Evolutionary conservation across 2,329 filamentous ascomycete genomes (phyloP).

Genomic region (Sporothrix dimorphospora): DNA sequence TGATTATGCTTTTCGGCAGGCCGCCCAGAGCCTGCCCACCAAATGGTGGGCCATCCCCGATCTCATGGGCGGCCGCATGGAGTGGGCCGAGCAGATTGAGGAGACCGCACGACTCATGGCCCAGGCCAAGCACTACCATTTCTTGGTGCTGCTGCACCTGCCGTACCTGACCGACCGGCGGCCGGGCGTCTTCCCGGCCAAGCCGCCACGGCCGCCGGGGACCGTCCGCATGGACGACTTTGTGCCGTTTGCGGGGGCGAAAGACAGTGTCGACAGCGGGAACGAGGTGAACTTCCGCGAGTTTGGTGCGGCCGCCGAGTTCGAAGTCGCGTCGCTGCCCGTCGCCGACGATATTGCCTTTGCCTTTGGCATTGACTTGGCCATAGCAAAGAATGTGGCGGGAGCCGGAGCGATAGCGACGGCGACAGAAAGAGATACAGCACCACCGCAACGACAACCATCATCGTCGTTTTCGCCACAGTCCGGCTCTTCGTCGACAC

Average conservation of each 20-base stretch:
- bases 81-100: constrained; percentile 31
- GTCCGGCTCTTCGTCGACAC: background rate
- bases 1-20: constrained; percentile 41
- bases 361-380: background rate
- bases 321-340: background rate
- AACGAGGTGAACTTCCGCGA: background rate
- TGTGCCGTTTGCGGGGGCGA: background rate
- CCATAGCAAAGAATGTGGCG: background rate
- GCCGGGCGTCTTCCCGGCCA: constrained; percentile 24
- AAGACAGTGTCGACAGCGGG: background rate
- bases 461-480: background rate
- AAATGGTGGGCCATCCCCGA: constrained; percentile 45
- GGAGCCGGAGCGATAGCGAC: no score
- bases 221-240: background rate
- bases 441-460: background rate
- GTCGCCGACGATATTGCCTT: background rate
- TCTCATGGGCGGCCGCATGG: constrained; percentile 28
- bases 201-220: background rate
- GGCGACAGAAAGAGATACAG: background rate
- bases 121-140: constrained; percentile 49
- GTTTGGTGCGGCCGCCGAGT: background rate
- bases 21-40: constrained; percentile 40
- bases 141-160: constrained; percentile 55
- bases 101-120: constrained; percentile 38
- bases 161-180: constrained; percentile 52